phyloP scores from a whole-genome alignment of 169 alveolate species.

The Plasmodium reichenowi region DNA sequence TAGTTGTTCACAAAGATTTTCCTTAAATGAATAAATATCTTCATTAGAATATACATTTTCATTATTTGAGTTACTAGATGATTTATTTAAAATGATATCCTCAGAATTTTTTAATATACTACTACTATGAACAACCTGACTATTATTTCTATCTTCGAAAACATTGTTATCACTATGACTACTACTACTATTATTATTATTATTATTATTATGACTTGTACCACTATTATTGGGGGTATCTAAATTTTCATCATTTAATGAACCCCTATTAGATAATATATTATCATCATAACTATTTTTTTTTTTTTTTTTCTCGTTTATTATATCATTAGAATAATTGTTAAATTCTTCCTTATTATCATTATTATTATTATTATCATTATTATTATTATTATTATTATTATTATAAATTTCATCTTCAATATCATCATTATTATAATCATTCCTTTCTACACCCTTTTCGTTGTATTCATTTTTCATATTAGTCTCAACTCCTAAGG shows the following conservation, averaged over 20 bases:
- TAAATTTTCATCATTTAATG: too few species aligned
- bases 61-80: too few species aligned
- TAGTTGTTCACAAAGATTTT: too few species aligned
- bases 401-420: background rate
- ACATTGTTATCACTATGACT: background rate
- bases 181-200: background rate
- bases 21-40: too few species aligned
- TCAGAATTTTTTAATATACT: too few species aligned
- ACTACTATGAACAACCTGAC: too few species aligned
- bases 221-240: too few species aligned
- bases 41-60: too few species aligned
- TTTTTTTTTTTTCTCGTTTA: background rate
- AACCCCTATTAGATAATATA: background rate
- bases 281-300: background rate
- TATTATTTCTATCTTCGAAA: background rate
- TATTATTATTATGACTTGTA: background rate
- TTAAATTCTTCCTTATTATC: background rate
- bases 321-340: background rate
- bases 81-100: too few species aligned
- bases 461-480: background rate
- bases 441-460: background rate
- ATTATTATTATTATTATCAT: background rate
- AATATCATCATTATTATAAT: background rate
- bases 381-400: too few species aligned
- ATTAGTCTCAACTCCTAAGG: slow-evolving; percentile 6